Evolutionary conservation across 2,329 filamentous ascomycete species (phyloP), one percentile per base, ranked within the genome.

Genomic region (Pseudogymnoascus sp.): DNA sequence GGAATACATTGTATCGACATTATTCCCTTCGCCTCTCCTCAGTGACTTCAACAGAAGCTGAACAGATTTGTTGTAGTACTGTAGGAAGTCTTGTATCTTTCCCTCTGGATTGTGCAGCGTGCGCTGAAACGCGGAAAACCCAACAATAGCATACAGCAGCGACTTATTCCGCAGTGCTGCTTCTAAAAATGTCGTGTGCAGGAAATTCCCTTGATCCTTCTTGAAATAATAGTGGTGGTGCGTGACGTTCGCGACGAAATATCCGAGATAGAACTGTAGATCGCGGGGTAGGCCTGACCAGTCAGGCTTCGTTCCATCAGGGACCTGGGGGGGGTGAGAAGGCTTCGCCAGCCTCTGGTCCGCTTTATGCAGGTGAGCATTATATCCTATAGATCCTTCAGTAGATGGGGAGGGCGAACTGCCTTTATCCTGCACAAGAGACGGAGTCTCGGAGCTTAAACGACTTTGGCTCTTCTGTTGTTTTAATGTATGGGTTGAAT

Each of bases 51-150:
- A 81, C 16, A 99, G 81, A 26, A 91, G 78, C 1, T 84, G 88
- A 28, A 99, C 89, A 8, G 93, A 93, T 72, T 86, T 89, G 75
- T 96, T 93, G 78, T 98, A 97, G 71, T 96, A 96, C 64, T 87
- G 84, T 28, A 98, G 79, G 69, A 98, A 98, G 61, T 89, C 87
- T 65, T 89, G 83, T 26, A 98, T 86, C 67, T 87, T 87, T 22
- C 89, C 90, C 59, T 87, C 79, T 0, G 88, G 84, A 59, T 88
- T 85, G 40, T 82, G 81, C 59, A 97, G 74, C 1, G 89, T 89
- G 68, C 89, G 83, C 68, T 96, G 91, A 71, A 97, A 98, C 0
- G 93, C 90, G 10, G 93, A 83, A 73, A 97, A 98, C 0, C 89
- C 91, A 8, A 93, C 89, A 4, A 97, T 78, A 0, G 93, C 92